These are phyloP conservation scores for Xylariaceae sp. DNA, from an alignment of 2,329 filamentous ascomycete species.

Conservation along the genomic window DNA sequence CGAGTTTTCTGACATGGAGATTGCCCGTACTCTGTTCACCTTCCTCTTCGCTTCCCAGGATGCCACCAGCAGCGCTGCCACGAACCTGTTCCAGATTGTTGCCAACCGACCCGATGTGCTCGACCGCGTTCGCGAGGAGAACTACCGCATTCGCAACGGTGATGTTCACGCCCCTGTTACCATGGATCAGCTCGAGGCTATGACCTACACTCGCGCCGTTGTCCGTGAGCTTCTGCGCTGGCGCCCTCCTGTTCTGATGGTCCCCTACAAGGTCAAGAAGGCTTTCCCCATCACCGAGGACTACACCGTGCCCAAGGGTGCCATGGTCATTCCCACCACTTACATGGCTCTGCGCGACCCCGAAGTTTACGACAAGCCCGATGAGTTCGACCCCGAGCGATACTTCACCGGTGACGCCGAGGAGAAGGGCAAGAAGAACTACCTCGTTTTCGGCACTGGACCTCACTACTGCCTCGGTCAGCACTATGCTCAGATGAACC, in stretches of 20 bases:
- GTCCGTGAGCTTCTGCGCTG: conserved; percentile 89
- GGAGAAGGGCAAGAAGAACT: conserved; percentile 84
- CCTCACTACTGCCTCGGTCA: conserved; percentile 96
- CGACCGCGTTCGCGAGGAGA: conserved; percentile 87
- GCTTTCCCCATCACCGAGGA: conserved; percentile 80
- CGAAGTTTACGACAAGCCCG: conserved; percentile 85
- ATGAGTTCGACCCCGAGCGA: conserved; percentile 82
- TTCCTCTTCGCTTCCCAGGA: conserved; percentile 98
- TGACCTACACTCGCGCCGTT: conserved; percentile 86
- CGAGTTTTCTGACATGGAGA: conserved; percentile 85
- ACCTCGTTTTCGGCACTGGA: conserved; percentile 89
- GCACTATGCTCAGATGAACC: conserved; percentile 81
- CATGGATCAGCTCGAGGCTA: conserved; percentile 81
- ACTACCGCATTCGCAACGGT: conserved; percentile 69
- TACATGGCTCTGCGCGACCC: conserved; percentile 89
- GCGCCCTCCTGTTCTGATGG: conserved; percentile 94
- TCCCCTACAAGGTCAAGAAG: conserved; percentile 93
- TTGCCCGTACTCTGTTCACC: conserved; percentile 88
- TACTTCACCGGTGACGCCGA: conserved; percentile 90
- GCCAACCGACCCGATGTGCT: conserved; percentile 91
- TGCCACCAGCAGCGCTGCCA: conserved; percentile 86
- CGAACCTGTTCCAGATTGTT: conserved; percentile 92
- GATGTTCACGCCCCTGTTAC: conserved; percentile 64
- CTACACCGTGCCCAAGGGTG: conserved; percentile 90
- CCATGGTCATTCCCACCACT: conserved; percentile 90